Percentiles rank a stretch among this genome's conserved stretches.
phyloP scores from a whole-genome alignment of 805 yeast species.

The Myxozyma udenii region DNA sequence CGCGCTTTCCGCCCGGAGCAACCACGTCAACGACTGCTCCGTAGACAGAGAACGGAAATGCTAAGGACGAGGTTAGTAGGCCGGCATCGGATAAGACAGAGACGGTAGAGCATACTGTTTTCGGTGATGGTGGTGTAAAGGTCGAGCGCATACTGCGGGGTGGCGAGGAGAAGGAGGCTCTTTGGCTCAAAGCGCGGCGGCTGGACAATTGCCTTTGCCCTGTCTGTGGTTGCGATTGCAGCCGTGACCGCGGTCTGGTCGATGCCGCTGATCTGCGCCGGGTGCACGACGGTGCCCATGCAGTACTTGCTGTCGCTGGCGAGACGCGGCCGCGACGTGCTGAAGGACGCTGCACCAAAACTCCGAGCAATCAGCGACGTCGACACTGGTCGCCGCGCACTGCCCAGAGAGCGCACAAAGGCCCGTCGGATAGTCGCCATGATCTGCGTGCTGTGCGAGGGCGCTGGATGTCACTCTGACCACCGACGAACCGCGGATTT shows the following conservation, averaged over 20 bases:
- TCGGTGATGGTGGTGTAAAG: conserved; percentile 26
- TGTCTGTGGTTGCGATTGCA: not conserved
- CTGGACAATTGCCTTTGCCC: conserved; percentile 3
- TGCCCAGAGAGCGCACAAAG: no score
- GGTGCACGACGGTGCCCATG: conserved; percentile 24
- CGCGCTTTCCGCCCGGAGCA: conserved; percentile 27
- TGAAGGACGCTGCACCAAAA: no score
- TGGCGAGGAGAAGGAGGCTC: conserved; percentile 35
- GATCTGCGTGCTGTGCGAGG: no score
- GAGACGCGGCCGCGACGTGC: no score
- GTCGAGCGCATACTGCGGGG: conserved; percentile 39
- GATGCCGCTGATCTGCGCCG: conserved; percentile 4
- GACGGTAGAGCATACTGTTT: conserved; percentile 3
- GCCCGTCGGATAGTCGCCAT: no score
- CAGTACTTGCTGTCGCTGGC: no score
- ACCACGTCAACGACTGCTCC: conserved; percentile 25
- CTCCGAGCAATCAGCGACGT: no score
- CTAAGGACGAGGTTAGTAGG: not conserved
- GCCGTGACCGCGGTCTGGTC: not conserved
- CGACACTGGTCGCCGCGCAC: no score
- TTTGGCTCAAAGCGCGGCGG: conserved; percentile 16
- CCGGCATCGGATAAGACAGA: not conserved
- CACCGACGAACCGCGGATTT: no score
- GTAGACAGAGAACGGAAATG: conserved; percentile 11
- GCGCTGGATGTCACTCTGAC: no score